Evolutionary conservation across 345 rosid species (phyloP).

Genomic region (Bruguiera sexangula): DNA sequence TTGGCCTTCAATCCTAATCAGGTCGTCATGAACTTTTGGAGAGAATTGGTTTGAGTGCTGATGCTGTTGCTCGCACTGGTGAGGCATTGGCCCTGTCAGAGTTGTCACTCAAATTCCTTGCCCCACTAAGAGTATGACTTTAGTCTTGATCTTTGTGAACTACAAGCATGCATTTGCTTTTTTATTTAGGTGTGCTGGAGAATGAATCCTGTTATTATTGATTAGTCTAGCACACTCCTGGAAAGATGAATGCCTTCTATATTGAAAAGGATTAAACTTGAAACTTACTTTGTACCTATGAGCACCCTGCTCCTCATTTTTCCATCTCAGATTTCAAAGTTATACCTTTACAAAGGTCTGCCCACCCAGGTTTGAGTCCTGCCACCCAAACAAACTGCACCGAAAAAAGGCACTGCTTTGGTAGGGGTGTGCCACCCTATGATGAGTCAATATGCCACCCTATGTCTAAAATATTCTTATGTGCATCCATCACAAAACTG

Average conservation of each 20-base stretch:
- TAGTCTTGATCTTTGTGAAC: slow-evolving; percentile 6
- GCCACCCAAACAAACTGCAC: no score
- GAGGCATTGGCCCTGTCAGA: slow-evolving; percentile 71
- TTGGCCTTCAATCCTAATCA: slow-evolving; percentile 19
- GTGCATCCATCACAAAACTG: background rate
- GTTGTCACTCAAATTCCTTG: slow-evolving; percentile 68
- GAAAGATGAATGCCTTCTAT: background rate
- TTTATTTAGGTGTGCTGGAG: background rate
- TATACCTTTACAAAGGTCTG: background rate
- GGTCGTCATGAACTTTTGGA: slow-evolving; percentile 84
- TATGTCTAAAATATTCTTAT: background rate
- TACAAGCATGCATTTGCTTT: background rate
- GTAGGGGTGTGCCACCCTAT: background rate
- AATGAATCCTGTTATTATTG: background rate
- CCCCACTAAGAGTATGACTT: slow-evolving; percentile 58
- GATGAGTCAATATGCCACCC: no score
- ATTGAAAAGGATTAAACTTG: background rate
- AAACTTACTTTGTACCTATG: background rate
- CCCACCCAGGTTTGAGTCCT: background rate
- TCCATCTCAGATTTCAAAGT: background rate
- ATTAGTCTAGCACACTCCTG: background rate
- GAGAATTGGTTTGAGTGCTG: slow-evolving; percentile 59
- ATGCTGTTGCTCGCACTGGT: slow-evolving; percentile 67
- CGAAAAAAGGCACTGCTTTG: background rate
- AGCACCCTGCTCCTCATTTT: background rate